Evolutionary conservation across 208 protist genomes (phyloP).

Genomic region (Borovskyia barvae): DNA sequence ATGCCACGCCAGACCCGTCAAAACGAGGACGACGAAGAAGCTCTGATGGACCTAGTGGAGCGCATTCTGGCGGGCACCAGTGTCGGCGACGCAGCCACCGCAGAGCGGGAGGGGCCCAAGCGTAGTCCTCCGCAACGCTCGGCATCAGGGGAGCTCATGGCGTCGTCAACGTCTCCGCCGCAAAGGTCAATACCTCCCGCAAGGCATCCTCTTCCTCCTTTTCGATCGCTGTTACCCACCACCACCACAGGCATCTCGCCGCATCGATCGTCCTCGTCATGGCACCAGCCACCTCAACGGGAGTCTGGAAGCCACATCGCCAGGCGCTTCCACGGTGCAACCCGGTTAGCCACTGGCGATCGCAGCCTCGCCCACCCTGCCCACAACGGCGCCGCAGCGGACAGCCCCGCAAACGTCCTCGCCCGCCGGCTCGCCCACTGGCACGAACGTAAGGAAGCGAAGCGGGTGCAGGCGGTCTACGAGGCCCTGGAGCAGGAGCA

Average conservation of each 20-base stretch:
- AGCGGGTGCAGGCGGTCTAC: conserved; percentile 59
- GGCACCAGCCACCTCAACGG: not conserved
- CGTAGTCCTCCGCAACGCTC: not conserved
- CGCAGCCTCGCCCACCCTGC: too few relatives aligned
- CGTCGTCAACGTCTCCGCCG: not conserved
- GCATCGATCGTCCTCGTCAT: too few relatives aligned
- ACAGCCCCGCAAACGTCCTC: conserved; percentile 11
- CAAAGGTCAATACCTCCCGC: not conserved
- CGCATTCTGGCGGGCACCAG: conserved; percentile 22
- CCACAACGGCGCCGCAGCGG: not conserved
- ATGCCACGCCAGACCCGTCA: too few relatives aligned
- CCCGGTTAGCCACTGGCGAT: too few relatives aligned
- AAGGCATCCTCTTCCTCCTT: not conserved
- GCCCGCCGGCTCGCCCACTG: conserved; percentile 50
- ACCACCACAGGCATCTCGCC: too few relatives aligned
- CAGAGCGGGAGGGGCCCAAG: not conserved
- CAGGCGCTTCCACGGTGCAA: not conserved
- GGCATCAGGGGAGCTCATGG: too few relatives aligned
- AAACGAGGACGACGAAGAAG: conserved; percentile 5
- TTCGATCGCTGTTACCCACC: not conserved
- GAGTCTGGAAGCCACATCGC: not conserved
- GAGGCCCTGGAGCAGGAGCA: conserved; percentile 52
- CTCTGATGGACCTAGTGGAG: conserved; percentile 10
- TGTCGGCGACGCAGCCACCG: not conserved
- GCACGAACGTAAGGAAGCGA: conserved; percentile 60